A percentile compares a stretch with the other conserved stretches of the same genome.
Evolutionary conservation across 179 eudicot genomes (phyloP).

Genomic region (Beta lomatogona): DNA sequence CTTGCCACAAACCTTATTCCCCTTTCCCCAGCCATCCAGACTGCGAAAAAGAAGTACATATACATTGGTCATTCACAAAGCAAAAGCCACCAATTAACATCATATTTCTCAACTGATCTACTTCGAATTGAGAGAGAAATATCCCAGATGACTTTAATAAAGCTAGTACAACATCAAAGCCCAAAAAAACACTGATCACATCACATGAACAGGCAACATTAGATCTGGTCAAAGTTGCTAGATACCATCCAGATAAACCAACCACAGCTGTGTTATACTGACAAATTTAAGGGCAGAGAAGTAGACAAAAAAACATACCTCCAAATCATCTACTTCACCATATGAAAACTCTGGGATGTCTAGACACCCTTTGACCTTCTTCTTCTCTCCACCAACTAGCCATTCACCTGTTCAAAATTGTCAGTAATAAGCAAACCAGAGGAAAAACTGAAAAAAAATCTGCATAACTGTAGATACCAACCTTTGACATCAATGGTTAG

Average conservation of each 20-base stretch:
- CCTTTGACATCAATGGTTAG: conserved; percentile 77
- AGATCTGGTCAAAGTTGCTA: neutral
- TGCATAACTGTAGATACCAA: conserved; percentile 24
- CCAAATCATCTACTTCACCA: conserved; percentile 89
- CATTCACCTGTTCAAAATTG: conserved; percentile 71
- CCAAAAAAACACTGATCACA: neutral
- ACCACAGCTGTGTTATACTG: neutral
- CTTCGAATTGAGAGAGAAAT: neutral
- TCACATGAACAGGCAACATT: neutral
- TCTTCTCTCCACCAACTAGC: conserved; percentile 69
- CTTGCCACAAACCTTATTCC: neutral
- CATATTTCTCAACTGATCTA: neutral
- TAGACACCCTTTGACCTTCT: conserved; percentile 62
- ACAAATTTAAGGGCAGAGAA: neutral
- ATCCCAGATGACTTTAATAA: neutral
- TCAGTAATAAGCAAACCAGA: neutral
- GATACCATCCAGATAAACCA: neutral
- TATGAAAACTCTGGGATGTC: conserved; percentile 81
- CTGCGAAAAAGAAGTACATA: neutral
- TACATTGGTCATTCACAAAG: neutral
- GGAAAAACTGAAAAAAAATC: neutral
- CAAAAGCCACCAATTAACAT: neutral
- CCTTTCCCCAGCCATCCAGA: neutral
- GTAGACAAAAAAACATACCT: conserved; percentile 50
- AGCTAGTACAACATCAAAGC: neutral